Evolutionary conservation across 2,329 filamentous ascomycete species (phyloP), one percentile per base, ranked within the genome.

Genomic region (Trichoderma aggressivum): DNA sequence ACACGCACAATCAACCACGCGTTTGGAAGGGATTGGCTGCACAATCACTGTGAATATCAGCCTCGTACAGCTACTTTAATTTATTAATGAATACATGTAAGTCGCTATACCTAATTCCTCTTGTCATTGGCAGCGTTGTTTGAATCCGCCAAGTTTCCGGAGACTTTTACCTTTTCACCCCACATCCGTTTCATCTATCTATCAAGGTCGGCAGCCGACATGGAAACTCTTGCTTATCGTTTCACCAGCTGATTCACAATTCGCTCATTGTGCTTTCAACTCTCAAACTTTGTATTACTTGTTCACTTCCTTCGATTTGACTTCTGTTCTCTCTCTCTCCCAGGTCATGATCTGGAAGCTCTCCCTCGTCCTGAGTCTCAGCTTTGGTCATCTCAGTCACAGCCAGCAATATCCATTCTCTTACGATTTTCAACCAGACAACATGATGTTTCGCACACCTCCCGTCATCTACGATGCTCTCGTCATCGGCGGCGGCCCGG

Each of bases 401-500:
- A 34, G 28, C n/a, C 39, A 64, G 21, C 62, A 64, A 8, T 26
- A 53, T 26, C 62, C 7, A n/a, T 11, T 64, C 6, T 34, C 28
- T 14, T 32, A 14, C 8, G 3, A 24, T 7, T n/a, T n/a, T 26
- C 18, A 21, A 12, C 12, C 43, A 3, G 12, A 58, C 7, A 6
- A 6, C 18, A 66, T 30, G 16, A 30, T 39, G 18, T 66, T 24
- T 18, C 32, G 16, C 50, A 18, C 32, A 30, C 5, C 63, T 30
- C 53, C 63, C 18, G 3, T 26, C 21, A 34, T 36, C 73, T 0
- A 77, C 77, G 60, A 88, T 75, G 84, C 82, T 26, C 82, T 88
- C 67, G 81, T 88, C 71, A 81, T 88, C 47, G 86, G 71, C 24
- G 43, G 86, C 55, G 86, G 86, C 2, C 86, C 86, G 4, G 82